Percentiles rank a stretch among this genome's conserved stretches.
Conservation (phyloP, 257 asterid species). For the Solanum boliviense region DNA sequence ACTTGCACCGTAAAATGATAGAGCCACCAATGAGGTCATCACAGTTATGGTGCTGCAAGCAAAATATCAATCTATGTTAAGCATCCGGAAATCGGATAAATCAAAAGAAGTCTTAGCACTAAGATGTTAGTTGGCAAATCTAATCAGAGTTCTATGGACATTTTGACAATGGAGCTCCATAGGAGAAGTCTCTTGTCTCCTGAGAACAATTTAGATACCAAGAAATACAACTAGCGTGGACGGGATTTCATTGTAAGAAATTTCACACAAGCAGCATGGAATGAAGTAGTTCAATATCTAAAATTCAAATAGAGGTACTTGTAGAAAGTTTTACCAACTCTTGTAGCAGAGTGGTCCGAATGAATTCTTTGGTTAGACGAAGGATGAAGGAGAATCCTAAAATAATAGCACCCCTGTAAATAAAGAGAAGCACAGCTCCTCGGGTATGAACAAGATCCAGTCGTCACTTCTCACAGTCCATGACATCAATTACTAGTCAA, state of each 20-base stretch:
- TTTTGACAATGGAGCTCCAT: not conserved
- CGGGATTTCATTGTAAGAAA: not conserved
- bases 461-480: not conserved
- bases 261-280: not conserved
- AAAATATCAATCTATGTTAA: too few relatives aligned
- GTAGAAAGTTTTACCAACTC: not conserved
- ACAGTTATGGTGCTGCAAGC: constrained; percentile 78
- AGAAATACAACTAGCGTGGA: not conserved
- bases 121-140: not conserved
- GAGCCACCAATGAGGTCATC: constrained; percentile 94
- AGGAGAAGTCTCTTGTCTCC: too few relatives aligned
- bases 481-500: not conserved
- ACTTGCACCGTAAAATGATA: constrained; percentile 94
- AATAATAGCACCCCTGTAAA: not conserved
- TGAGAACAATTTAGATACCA: not conserved
- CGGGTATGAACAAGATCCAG: not conserved
- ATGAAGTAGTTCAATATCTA: not conserved
- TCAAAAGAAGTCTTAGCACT: not conserved
- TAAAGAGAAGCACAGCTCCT: not conserved
- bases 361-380: not conserved
- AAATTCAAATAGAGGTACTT: not conserved
- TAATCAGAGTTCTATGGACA: not conserved
- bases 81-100: not conserved
- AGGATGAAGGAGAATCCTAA: not conserved
- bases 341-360: not conserved